phyloP scores from a whole-genome alignment of 1,139 yeast genomes.

The Lodderomyces oxycetoniae region DNA sequence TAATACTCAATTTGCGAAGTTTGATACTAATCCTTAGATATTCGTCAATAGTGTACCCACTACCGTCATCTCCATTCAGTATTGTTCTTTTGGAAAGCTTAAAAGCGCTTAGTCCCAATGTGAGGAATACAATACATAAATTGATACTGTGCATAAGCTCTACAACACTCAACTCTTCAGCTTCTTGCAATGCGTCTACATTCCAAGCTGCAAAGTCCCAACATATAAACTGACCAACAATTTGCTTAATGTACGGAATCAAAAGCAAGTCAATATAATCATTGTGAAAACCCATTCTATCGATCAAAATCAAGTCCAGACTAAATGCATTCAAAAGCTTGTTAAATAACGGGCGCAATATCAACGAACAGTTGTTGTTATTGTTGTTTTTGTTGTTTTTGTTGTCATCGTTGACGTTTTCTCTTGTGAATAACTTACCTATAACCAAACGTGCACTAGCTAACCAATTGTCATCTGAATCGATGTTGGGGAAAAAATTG shows the following conservation, averaged over 20 bases:
- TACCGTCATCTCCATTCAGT: constrained; percentile 13
- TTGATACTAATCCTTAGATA: constrained; percentile 30
- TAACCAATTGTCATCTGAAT: constrained; percentile 43
- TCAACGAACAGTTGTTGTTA: too few relatives aligned
- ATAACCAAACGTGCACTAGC: constrained; percentile 22
- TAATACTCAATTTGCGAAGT: constrained; percentile 35
- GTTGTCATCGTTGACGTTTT: constrained; percentile 12
- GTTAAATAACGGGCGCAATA: constrained; percentile 16
- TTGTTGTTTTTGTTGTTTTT: too few relatives aligned
- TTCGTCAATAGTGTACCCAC: constrained; percentile 19
- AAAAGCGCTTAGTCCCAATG: constrained; percentile 29
- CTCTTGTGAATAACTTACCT: constrained; percentile 15
- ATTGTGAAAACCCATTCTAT: constrained; percentile 16
- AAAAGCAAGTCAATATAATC: constrained; percentile 31
- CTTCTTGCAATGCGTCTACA: constrained; percentile 9
- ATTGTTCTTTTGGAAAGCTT: constrained; percentile 9
- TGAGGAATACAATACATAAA: constrained; percentile 22
- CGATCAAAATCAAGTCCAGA: constrained; percentile 21
- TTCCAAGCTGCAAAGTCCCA: constrained; percentile 20
- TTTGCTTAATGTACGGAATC: constrained; percentile 27
- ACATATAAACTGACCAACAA: constrained; percentile 31
- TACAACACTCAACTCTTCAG: constrained; percentile 9
- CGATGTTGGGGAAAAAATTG: constrained; percentile 42
- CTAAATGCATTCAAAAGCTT: constrained; percentile 18
- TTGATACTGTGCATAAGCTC: constrained; percentile 19